A percentile compares a stretch with the other conserved stretches of the same genome.
phyloP scores from a whole-genome alignment of 805 yeast genomes.

The Pichia ethanolica region DNA sequence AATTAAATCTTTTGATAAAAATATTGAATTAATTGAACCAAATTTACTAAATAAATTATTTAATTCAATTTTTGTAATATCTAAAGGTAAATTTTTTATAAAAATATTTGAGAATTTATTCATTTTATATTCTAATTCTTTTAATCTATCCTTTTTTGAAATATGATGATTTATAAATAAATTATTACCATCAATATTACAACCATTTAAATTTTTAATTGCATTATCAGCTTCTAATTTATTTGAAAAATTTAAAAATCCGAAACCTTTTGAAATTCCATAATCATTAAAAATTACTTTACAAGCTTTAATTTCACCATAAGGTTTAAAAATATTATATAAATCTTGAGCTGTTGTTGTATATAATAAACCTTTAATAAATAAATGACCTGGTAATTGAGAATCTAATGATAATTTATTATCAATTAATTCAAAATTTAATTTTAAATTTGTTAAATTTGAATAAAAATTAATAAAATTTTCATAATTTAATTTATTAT shows the following conservation, averaged over 20 bases:
- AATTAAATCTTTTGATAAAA: slow-evolving; percentile 37
- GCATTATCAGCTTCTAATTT: slow-evolving; percentile 57
- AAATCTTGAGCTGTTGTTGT: slow-evolving; percentile 32
- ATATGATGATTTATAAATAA: slow-evolving; percentile 57
- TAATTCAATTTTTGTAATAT: slow-evolving; percentile 32
- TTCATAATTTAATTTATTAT: slow-evolving; percentile 11
- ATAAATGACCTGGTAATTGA: slow-evolving; percentile 46
- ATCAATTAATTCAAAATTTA: slow-evolving; percentile 13
- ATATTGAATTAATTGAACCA: slow-evolving; percentile 43
- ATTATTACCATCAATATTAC: slow-evolving; percentile 24
- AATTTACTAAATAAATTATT: slow-evolving; percentile 36
- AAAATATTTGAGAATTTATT: slow-evolving; percentile 48
- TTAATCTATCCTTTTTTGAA: slow-evolving; percentile 53
- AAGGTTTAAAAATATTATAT: slow-evolving; percentile 30
- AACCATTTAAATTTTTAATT: slow-evolving; percentile 34
- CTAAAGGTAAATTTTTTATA: slow-evolving; percentile 41
- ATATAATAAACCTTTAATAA: slow-evolving; percentile 42
- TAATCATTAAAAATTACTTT: slow-evolving; percentile 41
- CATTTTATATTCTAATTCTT: slow-evolving; percentile 37
- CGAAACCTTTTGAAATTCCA: slow-evolving; percentile 45
- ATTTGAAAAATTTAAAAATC: slow-evolving; percentile 58
- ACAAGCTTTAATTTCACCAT: slow-evolving; percentile 37
- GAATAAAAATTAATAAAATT: slow-evolving; percentile 11
- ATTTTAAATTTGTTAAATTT: slow-evolving; percentile 5
- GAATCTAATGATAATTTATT: slow-evolving; percentile 13